These are phyloP conservation scores for Melampsora medusae DNA, from an alignment of 1,284 basidiomycete genomes.

Conservation along the genomic window DNA sequence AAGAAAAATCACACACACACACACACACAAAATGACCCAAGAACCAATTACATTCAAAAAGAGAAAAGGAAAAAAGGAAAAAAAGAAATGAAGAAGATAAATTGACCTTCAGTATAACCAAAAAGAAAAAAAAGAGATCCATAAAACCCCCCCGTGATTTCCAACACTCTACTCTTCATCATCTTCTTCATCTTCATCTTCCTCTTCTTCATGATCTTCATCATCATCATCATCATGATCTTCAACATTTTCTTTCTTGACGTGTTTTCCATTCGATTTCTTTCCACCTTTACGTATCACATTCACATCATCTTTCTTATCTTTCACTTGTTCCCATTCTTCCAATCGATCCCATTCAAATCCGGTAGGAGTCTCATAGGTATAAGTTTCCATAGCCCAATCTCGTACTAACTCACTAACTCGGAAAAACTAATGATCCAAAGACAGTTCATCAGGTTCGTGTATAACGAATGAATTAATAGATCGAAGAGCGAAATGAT, in stretches of 20 bases:
- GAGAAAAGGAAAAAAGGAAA: background rate
- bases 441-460: background rate
- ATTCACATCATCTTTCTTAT: background rate
- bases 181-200: background rate
- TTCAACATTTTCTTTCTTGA: background rate
- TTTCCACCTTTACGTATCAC: background rate
- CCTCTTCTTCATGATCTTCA: background rate
- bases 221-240: slow-evolving; percentile 2
- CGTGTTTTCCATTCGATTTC: background rate
- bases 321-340: slow-evolving; percentile 14
- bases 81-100: background rate
- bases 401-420: slow-evolving; percentile 38
- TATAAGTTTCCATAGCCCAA: slow-evolving; percentile 35
- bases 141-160: background rate
- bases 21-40: background rate
- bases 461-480: background rate
- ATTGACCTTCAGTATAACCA: background rate
- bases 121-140: background rate
- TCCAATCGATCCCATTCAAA: slow-evolving; percentile 37
- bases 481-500: background rate
- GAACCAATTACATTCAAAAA: background rate
- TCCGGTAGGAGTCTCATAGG: slow-evolving; percentile 32
- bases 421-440: slow-evolving; percentile 24
- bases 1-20: background rate
- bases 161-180: background rate